These are phyloP conservation scores for Delphinella strobiligena DNA, from an alignment of 2,329 filamentous ascomycete genomes.

Conservation along the genomic window DNA sequence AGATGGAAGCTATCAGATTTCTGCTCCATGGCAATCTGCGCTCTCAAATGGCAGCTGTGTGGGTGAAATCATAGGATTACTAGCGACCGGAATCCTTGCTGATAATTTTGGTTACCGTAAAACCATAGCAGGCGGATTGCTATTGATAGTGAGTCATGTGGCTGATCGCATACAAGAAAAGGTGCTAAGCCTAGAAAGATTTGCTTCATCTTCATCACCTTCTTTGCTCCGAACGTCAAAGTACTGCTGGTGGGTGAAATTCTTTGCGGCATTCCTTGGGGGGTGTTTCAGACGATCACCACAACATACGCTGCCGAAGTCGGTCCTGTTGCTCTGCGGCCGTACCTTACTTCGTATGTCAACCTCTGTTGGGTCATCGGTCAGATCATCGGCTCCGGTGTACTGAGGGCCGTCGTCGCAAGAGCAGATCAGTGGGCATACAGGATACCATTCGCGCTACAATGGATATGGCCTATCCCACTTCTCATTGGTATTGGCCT, in stretches of 20 bases:
- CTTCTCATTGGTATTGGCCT: slow-evolving; percentile 17
- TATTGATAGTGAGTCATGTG: slow-evolving; percentile 26
- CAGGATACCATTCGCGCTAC: slow-evolving; percentile 29
- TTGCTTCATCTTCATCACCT: slow-evolving; percentile 10
- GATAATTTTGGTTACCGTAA: slow-evolving; percentile 33
- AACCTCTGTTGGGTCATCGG: slow-evolving; percentile 53
- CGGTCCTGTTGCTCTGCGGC: slow-evolving; percentile 44
- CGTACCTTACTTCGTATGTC: slow-evolving; percentile 46
- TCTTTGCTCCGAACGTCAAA: slow-evolving; percentile 8
- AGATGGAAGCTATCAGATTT: slow-evolving; percentile 31
- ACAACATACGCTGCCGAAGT: slow-evolving; percentile 57
- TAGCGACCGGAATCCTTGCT: slow-evolving; percentile 53
- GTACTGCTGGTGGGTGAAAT: slow-evolving; percentile 24
- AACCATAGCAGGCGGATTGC: slow-evolving; percentile 48
- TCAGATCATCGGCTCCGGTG: slow-evolving; percentile 38
- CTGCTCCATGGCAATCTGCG: slow-evolving; percentile 43
- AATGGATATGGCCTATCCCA: slow-evolving; percentile 28
- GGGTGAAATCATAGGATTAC: slow-evolving; percentile 55
- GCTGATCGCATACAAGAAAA: not conserved
- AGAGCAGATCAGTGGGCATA: slow-evolving; percentile 22
- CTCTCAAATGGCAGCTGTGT: slow-evolving; percentile 44
- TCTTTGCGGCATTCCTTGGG: slow-evolving; percentile 26
- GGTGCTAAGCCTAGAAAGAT: slow-evolving; percentile 1
- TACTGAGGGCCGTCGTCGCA: slow-evolving; percentile 18
- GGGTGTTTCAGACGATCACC: slow-evolving; percentile 20